Conservation (phyloP, 1,284 basidiomycete genomes). For the Cystobasidium sp. region DNA sequence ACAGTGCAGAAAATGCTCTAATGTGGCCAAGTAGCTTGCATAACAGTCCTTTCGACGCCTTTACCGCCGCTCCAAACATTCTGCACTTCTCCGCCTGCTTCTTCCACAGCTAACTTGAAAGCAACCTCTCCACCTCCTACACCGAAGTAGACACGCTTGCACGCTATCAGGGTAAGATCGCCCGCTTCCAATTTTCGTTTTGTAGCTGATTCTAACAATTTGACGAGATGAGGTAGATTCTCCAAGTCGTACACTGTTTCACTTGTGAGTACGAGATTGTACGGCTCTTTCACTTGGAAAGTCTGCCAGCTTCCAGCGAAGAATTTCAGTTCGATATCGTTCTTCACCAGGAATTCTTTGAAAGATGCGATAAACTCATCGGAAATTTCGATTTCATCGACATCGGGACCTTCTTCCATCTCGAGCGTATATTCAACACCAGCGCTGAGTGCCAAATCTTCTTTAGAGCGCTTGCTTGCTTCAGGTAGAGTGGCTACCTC, state of each 20-base stretch:
- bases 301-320: slow-evolving; percentile 80
- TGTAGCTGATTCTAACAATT: slow-evolving; percentile 57
- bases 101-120: slow-evolving; percentile 67
- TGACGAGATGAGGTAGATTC: slow-evolving; percentile 70
- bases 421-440: slow-evolving; percentile 37
- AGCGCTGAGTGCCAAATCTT: slow-evolving; percentile 28
- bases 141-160: slow-evolving; percentile 94
- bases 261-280: slow-evolving; percentile 72
- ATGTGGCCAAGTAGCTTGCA: slow-evolving; percentile 47
- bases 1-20: not conserved
- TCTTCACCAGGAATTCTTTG: slow-evolving; percentile 62
- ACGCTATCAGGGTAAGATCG: slow-evolving; percentile 67
- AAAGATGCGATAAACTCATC: slow-evolving; percentile 70
- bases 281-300: slow-evolving; percentile 56
- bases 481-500: slow-evolving; percentile 2
- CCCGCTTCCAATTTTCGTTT: slow-evolving; percentile 20
- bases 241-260: slow-evolving; percentile 88
- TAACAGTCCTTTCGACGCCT: slow-evolving; percentile 54
- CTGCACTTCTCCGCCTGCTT: slow-evolving; percentile 55
- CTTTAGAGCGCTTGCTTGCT: slow-evolving; percentile 18
- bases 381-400: slow-evolving; percentile 68
- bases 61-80: slow-evolving; percentile 66
- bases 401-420: slow-evolving; percentile 45
- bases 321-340: slow-evolving; percentile 70
- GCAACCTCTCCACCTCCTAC: slow-evolving; percentile 86